phyloP scores from a whole-genome alignment of 257 asterid genomes.

The Ophiorrhiza pumila region DNA sequence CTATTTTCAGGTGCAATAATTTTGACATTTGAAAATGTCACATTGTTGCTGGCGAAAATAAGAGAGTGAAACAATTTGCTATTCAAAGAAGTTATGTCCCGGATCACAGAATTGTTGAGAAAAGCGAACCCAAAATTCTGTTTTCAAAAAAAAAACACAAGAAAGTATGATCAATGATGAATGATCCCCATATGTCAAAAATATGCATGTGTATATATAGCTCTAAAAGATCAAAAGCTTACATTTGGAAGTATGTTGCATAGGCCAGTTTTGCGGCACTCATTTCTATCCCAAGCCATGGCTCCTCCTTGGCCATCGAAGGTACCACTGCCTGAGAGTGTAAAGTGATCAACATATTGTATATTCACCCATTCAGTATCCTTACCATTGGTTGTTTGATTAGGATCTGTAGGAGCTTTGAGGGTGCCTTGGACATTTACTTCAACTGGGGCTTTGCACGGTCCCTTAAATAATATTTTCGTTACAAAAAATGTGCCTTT shows the following conservation, averaged over 20 bases:
- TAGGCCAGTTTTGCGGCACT: conserved; percentile 25
- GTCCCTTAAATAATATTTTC: conserved; percentile 26
- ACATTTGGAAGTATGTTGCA: conserved; percentile 39
- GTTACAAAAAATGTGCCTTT: conserved; percentile 29
- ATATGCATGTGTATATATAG: background rate
- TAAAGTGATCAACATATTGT: conserved; percentile 32
- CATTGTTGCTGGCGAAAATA: background rate
- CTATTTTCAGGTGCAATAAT: conserved; percentile 17
- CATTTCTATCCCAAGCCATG: conserved; percentile 41
- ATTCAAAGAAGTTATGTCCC: conserved; percentile 12
- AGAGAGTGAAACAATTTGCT: conserved; percentile 17
- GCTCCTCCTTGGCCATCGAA: conserved; percentile 52
- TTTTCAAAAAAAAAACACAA: background rate
- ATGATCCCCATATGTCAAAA: background rate
- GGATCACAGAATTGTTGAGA: conserved; percentile 1
- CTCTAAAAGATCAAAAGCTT: background rate
- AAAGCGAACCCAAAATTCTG: conserved; percentile 24
- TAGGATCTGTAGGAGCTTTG: conserved; percentile 26
- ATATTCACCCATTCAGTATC: conserved; percentile 39
- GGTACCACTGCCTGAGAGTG: conserved; percentile 44
- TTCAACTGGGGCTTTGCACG: conserved; percentile 33
- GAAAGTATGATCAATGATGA: background rate
- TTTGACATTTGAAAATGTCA: conserved; percentile 2
- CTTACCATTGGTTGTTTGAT: conserved; percentile 15
- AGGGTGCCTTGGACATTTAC: conserved; percentile 39